These are phyloP conservation scores for Prototheca cutis DNA, from an alignment of 163 green algal species.

Conservation along the genomic window DNA sequence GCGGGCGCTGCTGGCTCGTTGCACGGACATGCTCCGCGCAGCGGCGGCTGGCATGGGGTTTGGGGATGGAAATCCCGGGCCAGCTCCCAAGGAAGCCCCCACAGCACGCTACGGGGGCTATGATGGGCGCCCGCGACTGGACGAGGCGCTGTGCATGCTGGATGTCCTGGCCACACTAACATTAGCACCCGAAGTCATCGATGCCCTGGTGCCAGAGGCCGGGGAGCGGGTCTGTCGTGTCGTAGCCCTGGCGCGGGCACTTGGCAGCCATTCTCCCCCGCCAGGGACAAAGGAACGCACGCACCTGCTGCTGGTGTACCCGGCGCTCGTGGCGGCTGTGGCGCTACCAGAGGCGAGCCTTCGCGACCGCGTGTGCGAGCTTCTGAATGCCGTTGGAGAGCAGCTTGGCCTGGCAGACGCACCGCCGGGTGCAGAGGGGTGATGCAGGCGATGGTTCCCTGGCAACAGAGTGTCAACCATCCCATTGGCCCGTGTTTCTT, in stretches of 20 bases:
- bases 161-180: slow-evolving; percentile 45
- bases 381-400: slow-evolving; percentile 37
- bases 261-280: too few species aligned
- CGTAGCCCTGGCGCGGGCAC: too few species aligned
- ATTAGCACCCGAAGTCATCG: slow-evolving; percentile 27
- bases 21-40: slow-evolving; percentile 37
- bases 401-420: too few species aligned
- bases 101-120: too few species aligned
- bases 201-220: slow-evolving; percentile 14
- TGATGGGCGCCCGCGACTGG: slow-evolving; percentile 23
- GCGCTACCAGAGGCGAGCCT: slow-evolving; percentile 36
- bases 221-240: too few species aligned
- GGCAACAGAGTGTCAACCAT: too few species aligned
- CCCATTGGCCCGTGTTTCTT: too few species aligned
- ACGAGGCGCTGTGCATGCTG: slow-evolving; percentile 49
- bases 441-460: too few species aligned
- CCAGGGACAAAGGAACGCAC: too few species aligned
- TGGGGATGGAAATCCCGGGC: too few species aligned
- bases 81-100: too few species aligned
- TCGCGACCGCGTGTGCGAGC: slow-evolving; percentile 25
- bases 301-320: slow-evolving; percentile 55
- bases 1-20: slow-evolving; percentile 51
- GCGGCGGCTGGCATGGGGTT: slow-evolving; percentile 16
- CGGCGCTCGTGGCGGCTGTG: slow-evolving; percentile 36
- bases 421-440: too few species aligned